Evolutionary conservation across 768 basidiomycete genomes (phyloP).

Genomic region (Imleria badia): DNA sequence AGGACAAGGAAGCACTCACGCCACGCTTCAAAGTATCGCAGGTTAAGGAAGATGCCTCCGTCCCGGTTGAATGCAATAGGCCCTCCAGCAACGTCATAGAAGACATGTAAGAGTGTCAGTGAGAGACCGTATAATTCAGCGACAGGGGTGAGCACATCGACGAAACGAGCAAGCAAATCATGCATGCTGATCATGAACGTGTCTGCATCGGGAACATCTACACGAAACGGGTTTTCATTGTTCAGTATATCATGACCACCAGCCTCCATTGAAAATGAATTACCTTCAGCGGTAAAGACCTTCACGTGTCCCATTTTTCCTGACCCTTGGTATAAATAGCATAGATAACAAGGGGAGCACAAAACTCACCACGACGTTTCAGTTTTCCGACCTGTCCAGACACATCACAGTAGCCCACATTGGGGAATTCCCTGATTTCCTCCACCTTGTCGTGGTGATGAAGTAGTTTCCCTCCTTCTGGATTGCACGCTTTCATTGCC

Average conservation of each 20-base stretch:
- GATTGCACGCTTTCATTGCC: neutral
- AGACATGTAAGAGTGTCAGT: constrained; percentile 72
- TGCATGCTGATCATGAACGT: constrained; percentile 49
- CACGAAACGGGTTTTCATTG: neutral
- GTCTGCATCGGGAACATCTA: constrained; percentile 21
- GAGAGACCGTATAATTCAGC: constrained; percentile 69
- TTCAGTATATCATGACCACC: neutral
- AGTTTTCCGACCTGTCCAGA: neutral
- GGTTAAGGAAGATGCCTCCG: constrained; percentile 82
- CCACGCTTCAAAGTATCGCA: constrained; percentile 80
- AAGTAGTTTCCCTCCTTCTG: neutral
- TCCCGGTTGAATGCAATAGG: constrained; percentile 90
- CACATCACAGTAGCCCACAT: neutral
- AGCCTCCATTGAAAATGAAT: neutral
- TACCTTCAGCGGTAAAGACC: neutral
- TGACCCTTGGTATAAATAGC: neutral
- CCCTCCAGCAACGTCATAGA: constrained; percentile 73
- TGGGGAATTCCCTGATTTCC: neutral
- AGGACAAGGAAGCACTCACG: constrained; percentile 51
- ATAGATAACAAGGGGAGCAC: neutral
- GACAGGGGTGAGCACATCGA: constrained; percentile 64
- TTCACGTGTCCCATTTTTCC: neutral
- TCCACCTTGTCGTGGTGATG: neutral
- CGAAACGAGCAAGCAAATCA: constrained; percentile 62
- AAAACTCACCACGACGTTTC: neutral